Percentiles rank a stretch among this genome's conserved stretches.
Conservation (phyloP, 495 filamentous ascomycete species). For the Penicillium coffeae region DNA sequence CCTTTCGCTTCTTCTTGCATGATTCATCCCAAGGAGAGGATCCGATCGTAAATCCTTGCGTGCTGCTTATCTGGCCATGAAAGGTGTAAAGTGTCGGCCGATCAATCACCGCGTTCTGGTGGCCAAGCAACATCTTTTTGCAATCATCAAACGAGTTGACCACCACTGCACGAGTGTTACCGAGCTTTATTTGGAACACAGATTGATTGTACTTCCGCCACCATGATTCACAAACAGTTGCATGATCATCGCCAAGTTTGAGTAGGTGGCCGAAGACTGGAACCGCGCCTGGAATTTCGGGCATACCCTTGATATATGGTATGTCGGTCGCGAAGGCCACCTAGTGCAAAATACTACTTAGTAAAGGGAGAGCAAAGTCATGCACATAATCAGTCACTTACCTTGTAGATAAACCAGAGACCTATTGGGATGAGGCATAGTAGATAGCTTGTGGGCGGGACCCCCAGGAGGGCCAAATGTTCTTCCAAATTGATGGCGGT, state of each 20-base stretch:
- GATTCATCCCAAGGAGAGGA: conserved; percentile 49
- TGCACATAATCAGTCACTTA: neutral
- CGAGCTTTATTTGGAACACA: conserved; percentile 53
- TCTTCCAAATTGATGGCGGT: conserved; percentile 6
- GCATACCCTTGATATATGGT: conserved; percentile 44
- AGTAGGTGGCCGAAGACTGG: conserved; percentile 52
- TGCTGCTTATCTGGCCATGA: conserved; percentile 45
- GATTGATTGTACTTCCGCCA: conserved; percentile 49
- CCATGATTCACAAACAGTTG: conserved; percentile 50
- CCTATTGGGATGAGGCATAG: conserved; percentile 7
- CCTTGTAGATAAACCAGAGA: conserved; percentile 12
- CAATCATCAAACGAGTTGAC: conserved; percentile 47
- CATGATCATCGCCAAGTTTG: conserved; percentile 54
- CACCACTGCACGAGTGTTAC: conserved; percentile 49
- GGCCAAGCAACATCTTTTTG: conserved; percentile 41
- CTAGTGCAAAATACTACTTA: neutral
- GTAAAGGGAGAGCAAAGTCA: neutral
- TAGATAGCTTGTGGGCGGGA: neutral
- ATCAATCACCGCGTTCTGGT: conserved; percentile 47
- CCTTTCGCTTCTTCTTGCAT: conserved; percentile 50
- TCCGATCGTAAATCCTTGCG: conserved; percentile 44
- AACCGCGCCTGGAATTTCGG: conserved; percentile 48
- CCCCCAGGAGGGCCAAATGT: neutral
- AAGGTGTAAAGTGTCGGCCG: conserved; percentile 48
- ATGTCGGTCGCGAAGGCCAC: conserved; percentile 41